Conservation (phyloP, 169 alveolate genomes). For the Babesia ovis region DNA sequence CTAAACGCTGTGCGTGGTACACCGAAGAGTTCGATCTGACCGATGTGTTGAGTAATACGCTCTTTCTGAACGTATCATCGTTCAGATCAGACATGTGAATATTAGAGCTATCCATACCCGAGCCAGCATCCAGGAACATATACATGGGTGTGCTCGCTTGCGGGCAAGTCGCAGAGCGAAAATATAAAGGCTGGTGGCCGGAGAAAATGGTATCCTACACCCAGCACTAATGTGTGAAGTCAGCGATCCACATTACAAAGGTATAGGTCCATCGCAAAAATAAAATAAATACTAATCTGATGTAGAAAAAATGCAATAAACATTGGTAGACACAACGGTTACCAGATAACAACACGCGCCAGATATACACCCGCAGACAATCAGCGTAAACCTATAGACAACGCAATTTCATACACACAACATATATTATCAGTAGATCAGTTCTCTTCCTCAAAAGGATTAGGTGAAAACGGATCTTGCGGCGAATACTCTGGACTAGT, state of each 20-base stretch:
- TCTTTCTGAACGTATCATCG: slow-evolving; percentile 8
- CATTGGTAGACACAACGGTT: background rate
- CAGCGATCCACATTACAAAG: background rate
- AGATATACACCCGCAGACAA: too few relatives aligned
- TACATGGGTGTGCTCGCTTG: background rate
- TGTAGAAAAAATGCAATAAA: background rate
- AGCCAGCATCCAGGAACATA: background rate
- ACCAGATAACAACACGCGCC: background rate
- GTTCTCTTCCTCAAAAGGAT: slow-evolving; percentile 64
- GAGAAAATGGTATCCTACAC: background rate
- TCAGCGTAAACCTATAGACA: too few relatives aligned
- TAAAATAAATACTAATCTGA: background rate
- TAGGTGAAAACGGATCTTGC: slow-evolving; percentile 74
- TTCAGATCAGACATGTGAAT: slow-evolving; percentile 11
- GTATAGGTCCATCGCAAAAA: background rate
- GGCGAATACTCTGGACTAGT: slow-evolving; percentile 85
- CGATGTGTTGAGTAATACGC: slow-evolving; percentile 9
- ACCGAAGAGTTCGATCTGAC: background rate
- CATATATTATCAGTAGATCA: background rate
- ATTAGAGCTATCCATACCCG: slow-evolving; percentile 5
- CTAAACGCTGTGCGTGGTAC: background rate
- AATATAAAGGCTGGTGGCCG: background rate
- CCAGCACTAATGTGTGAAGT: background rate
- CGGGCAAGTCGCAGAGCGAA: background rate
- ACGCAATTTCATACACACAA: background rate